A percentile compares a stretch with the other conserved stretches of the same genome.
These are phyloP conservation scores for Aspergillus cavernicola DNA, from an alignment of 495 filamentous ascomycete species.

Conservation along the genomic window DNA sequence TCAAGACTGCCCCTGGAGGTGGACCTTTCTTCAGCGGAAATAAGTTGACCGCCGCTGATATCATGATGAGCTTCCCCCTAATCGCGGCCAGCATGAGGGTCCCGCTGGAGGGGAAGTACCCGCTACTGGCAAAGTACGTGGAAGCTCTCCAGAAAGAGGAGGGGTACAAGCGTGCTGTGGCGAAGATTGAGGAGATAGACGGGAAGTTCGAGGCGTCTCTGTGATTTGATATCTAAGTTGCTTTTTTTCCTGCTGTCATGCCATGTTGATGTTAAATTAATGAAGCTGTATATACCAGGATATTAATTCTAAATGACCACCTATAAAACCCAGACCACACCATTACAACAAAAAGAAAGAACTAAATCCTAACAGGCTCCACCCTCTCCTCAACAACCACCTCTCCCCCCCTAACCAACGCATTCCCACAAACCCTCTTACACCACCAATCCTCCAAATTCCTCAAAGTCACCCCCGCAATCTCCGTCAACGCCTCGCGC, in stretches of 20 bases:
- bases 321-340: not conserved
- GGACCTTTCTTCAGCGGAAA: slow-evolving; percentile 70
- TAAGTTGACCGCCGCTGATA: slow-evolving; percentile 73
- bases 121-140: slow-evolving; percentile 60
- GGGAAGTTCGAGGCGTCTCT: slow-evolving; percentile 48
- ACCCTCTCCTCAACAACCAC: slow-evolving; percentile 24
- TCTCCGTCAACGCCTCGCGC: slow-evolving; percentile 60
- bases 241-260: not conserved
- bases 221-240: slow-evolving; percentile 15
- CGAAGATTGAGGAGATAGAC: slow-evolving; percentile 60
- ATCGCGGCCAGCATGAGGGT: slow-evolving; percentile 45
- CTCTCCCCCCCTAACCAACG: slow-evolving; percentile 35
- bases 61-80: slow-evolving; percentile 74
- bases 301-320: not conserved
- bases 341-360: not conserved
- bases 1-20: slow-evolving; percentile 58
- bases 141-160: slow-evolving; percentile 56
- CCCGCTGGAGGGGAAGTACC: slow-evolving; percentile 53
- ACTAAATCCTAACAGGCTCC: slow-evolving; percentile 34
- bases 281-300: slow-evolving; percentile 2
- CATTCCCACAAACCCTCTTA: slow-evolving; percentile 28
- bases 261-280: not conserved
- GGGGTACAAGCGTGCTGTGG: slow-evolving; percentile 57
- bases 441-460: slow-evolving; percentile 45
- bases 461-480: slow-evolving; percentile 55